These are phyloP conservation scores for Apiospora aurea DNA, from an alignment of 2,329 filamentous ascomycete genomes.

Conservation along the genomic window DNA sequence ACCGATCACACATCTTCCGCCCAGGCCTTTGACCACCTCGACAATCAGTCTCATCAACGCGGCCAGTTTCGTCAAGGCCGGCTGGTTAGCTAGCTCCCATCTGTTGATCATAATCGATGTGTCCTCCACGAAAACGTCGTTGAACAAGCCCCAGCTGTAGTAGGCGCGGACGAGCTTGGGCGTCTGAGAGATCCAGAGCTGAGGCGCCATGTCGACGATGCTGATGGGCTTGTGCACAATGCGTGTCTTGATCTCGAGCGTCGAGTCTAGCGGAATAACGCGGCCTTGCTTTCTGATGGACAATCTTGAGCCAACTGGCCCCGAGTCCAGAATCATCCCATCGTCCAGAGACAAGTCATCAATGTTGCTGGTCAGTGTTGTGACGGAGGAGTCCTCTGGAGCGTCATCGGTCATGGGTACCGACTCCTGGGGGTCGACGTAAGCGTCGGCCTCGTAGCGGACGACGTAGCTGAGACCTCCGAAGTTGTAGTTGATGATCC, in stretches of 20 bases:
- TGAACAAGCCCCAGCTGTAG: too few relatives aligned
- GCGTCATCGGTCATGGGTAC: too few relatives aligned
- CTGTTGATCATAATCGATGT: too few relatives aligned
- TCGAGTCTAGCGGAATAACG: conserved; percentile 43
- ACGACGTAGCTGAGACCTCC: conserved; percentile 49
- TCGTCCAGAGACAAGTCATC: too few relatives aligned
- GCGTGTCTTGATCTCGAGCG: conserved; percentile 55
- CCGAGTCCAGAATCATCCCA: too few relatives aligned
- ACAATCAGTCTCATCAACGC: conserved; percentile 44
- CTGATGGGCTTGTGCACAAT: conserved; percentile 40
- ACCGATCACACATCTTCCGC: neutral
- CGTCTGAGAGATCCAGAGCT: conserved; percentile 56
- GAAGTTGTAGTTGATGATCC: conserved; percentile 53
- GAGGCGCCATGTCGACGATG: conserved; percentile 46
- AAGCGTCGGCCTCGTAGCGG: conserved; percentile 53
- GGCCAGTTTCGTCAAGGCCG: too few relatives aligned
- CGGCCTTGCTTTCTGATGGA: conserved; percentile 42
- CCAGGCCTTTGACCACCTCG: conserved; percentile 32
- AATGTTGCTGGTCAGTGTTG: too few relatives aligned
- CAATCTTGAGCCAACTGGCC: conserved; percentile 42
- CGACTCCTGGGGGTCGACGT: conserved; percentile 37
- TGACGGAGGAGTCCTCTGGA: too few relatives aligned
- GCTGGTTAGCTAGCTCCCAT: too few relatives aligned
- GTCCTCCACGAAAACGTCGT: too few relatives aligned
- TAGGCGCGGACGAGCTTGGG: conserved; percentile 55